These are phyloP conservation scores for Gyromitra esculenta DNA, from an alignment of 2,329 filamentous ascomycete genomes.

Conservation along the genomic window DNA sequence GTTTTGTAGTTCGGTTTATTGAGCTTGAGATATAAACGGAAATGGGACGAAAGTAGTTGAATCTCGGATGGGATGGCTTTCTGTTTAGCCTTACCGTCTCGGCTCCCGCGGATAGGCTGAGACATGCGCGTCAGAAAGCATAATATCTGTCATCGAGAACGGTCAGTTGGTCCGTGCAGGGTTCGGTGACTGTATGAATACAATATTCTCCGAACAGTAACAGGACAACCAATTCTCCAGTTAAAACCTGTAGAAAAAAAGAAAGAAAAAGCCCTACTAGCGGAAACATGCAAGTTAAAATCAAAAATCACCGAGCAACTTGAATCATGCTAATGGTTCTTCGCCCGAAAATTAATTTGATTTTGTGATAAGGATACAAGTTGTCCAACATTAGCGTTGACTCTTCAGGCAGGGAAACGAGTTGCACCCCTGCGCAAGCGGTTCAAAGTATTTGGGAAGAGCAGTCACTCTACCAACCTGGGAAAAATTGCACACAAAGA, in stretches of 20 bases:
- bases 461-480: conserved; percentile 43
- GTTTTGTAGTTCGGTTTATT: background rate
- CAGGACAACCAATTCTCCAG: background rate
- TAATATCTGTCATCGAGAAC: conserved; percentile 18
- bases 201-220: background rate
- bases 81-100: conserved; percentile 10
- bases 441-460: conserved; percentile 29
- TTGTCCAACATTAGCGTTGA: conserved; percentile 21
- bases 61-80: background rate
- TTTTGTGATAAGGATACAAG: background rate
- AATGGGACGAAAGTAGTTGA: background rate
- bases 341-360: background rate
- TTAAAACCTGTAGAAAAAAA: background rate
- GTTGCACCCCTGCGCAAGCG: conserved; percentile 8
- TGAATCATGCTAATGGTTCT: background rate
- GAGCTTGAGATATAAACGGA: background rate
- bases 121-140: conserved; percentile 40
- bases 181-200: conserved; percentile 26
- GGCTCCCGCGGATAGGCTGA: conserved; percentile 38
- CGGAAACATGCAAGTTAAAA: background rate
- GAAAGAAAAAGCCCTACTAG: background rate
- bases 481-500: conserved; percentile 45
- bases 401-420: conserved; percentile 31
- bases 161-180: conserved; percentile 39
- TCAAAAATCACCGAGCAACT: background rate